These are phyloP conservation scores for Brassica balearica DNA, from an alignment of 441 rosid species.

Conservation along the genomic window DNA sequence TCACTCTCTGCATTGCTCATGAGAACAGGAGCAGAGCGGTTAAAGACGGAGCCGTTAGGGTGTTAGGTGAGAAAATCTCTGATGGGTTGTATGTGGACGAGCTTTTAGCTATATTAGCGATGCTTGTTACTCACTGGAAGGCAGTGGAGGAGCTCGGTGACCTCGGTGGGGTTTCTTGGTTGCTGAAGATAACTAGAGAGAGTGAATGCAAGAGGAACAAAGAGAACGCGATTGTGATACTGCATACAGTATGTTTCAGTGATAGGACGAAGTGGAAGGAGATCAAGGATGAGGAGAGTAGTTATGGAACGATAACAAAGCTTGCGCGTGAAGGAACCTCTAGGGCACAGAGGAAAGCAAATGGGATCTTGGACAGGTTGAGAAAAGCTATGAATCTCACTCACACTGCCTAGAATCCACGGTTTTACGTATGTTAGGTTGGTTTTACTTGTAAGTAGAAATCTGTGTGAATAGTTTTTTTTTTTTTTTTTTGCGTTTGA, in stretches of 20 bases:
- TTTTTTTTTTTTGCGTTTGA: background rate
- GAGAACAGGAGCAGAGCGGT: conserved; percentile 91
- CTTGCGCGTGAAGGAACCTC: conserved; percentile 83
- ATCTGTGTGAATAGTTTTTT: conserved; percentile 38
- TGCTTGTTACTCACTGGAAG: conserved; percentile 75
- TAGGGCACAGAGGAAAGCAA: conserved; percentile 92
- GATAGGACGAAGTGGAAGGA: conserved; percentile 81
- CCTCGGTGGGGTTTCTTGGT: conserved; percentile 73
- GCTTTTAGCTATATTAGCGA: conserved; percentile 81
- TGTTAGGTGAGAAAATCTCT: conserved; percentile 68
- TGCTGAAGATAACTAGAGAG: conserved; percentile 72
- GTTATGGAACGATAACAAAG: conserved; percentile 66
- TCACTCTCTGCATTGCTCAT: conserved; percentile 69
- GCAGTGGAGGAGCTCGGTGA: conserved; percentile 82
- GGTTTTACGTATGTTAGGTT: conserved; percentile 26
- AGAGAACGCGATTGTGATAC: conserved; percentile 85
- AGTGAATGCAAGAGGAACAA: conserved; percentile 75
- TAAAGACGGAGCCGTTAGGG: conserved; percentile 76
- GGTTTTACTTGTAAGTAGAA: conserved; percentile 25
- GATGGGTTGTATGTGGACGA: conserved; percentile 76
- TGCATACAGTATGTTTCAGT: conserved; percentile 66
- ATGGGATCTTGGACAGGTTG: conserved; percentile 76
- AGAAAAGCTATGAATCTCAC: conserved; percentile 73
- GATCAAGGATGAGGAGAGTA: conserved; percentile 76
- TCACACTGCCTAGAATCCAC: conserved; percentile 61